A percentile compares a stretch with the other conserved stretches of the same genome.
Evolutionary conservation across 2,329 filamentous ascomycete genomes (phyloP).

Genomic region (Aureobasidium sp.): DNA sequence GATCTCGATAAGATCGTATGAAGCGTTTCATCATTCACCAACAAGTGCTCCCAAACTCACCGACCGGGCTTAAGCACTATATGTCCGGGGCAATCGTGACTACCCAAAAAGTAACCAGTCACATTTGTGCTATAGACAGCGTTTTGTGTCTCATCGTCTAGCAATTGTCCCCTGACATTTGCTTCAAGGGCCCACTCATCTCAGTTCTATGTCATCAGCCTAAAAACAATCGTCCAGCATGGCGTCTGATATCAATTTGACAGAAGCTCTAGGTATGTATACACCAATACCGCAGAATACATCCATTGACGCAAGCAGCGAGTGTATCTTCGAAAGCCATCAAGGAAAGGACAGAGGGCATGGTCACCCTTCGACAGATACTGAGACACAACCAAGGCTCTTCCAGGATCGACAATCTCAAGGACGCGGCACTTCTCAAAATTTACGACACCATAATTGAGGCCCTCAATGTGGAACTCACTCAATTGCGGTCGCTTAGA

Average conservation of each 20-base stretch:
- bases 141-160: neutral
- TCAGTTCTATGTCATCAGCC: neutral
- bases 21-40: neutral
- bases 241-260: conserved; percentile 9
- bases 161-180: neutral
- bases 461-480: conserved; percentile 58
- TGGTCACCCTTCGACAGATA: conserved; percentile 48
- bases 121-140: neutral
- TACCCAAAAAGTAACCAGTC: neutral
- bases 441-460: conserved; percentile 76
- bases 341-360: conserved; percentile 41
- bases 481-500: conserved; percentile 47
- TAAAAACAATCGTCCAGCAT: neutral
- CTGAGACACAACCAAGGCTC: conserved; percentile 44
- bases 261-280: conserved; percentile 8
- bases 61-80: neutral
- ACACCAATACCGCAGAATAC: neutral
- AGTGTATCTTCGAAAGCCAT: conserved; percentile 34
- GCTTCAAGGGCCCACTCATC: neutral
- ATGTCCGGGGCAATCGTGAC: neutral
- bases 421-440: conserved; percentile 67
- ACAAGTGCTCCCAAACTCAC: neutral
- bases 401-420: conserved; percentile 40
- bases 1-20: neutral
- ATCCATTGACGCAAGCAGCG: conserved; percentile 16